A percentile compares a stretch with the other conserved stretches of the same genome.
Conservation (phyloP, 1,139 yeast genomes). For the Candida tropicalis region DNA sequence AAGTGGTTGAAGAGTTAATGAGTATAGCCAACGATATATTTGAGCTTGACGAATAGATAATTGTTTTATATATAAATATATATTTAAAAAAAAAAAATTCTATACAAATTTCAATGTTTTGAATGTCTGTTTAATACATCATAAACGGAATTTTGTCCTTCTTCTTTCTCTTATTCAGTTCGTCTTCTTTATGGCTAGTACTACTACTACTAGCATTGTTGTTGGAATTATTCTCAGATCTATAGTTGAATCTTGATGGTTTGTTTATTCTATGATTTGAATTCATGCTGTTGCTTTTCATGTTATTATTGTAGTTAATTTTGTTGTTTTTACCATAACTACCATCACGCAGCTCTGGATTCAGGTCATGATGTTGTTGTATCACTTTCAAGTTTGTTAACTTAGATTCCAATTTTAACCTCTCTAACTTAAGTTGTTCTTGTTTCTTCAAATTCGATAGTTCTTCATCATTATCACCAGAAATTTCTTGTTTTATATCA, state of each 20-base stretch:
- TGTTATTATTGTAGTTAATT: constrained; percentile 5
- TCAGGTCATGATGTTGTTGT: constrained; percentile 6
- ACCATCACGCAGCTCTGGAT: not conserved
- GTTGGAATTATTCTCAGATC: not conserved
- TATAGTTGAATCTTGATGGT: constrained; percentile 35
- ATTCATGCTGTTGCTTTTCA: constrained; percentile 24
- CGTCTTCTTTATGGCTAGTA: not conserved
- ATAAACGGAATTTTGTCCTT: constrained; percentile 18
- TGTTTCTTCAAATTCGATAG: constrained; percentile 23
- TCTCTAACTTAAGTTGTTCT: constrained; percentile 15
- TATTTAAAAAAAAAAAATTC: constrained; percentile 3
- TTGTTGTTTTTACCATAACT: constrained; percentile 3
- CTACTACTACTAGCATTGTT: not conserved
- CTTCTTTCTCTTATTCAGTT: constrained; percentile 11
- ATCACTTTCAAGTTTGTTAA: constrained; percentile 58
- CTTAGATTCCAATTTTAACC: constrained; percentile 14
- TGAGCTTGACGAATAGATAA: constrained; percentile 57
- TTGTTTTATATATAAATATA: not conserved
- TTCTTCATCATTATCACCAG: constrained; percentile 47
- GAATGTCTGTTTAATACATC: constrained; percentile 23
- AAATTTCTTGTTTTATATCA: constrained; percentile 34
- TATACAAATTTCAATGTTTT: too few species aligned
- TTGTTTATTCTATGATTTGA: constrained; percentile 27
- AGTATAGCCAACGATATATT: constrained; percentile 85
- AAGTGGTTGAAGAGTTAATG: constrained; percentile 82